Evolutionary conservation across 805 yeast genomes (phyloP).

Genomic region (Barnettozyma wickerhamii): DNA sequence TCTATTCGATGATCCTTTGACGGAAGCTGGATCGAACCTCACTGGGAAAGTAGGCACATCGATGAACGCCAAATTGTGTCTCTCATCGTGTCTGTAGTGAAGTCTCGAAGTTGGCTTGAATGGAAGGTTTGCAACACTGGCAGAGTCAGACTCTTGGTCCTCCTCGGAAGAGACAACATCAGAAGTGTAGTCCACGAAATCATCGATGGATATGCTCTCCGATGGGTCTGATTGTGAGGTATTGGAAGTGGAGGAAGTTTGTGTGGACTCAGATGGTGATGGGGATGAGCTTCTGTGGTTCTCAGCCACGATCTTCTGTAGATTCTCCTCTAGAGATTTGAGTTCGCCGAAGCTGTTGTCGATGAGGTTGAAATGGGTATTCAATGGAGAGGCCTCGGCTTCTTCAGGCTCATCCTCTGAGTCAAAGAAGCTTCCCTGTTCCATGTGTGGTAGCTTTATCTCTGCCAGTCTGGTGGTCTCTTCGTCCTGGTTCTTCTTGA

Average conservation of each 20-base stretch:
- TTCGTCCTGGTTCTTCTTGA: constrained; percentile 6
- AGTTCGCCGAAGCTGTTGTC: constrained; percentile 14
- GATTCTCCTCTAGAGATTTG: constrained; percentile 25
- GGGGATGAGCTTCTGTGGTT: constrained; percentile 12
- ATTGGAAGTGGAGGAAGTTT: constrained; percentile 6
- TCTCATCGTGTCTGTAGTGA: constrained; percentile 27
- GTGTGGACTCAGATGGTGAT: constrained; percentile 1
- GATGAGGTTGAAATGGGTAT: constrained; percentile 4
- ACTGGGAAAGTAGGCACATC: constrained; percentile 27
- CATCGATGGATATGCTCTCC: constrained; percentile 13
- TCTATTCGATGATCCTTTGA: constrained; percentile 5
- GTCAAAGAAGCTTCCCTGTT: constrained; percentile 16
- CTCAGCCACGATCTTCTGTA: constrained; percentile 25
- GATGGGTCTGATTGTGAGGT: background rate
- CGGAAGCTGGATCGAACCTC: constrained; percentile 21
- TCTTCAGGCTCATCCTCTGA: constrained; percentile 15
- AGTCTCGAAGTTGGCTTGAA: constrained; percentile 19
- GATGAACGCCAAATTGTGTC: constrained; percentile 27
- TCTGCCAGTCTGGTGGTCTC: constrained; percentile 9
- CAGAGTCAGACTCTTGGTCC: constrained; percentile 5
- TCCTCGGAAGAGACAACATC: constrained; percentile 16
- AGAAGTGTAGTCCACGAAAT: constrained; percentile 16
- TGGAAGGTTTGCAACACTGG: constrained; percentile 5
- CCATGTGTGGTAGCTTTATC: constrained; percentile 10
- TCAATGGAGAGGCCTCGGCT: constrained; percentile 12